A percentile compares a stretch with the other conserved stretches of the same genome.
Conservation (phyloP, 352 stramenopile genomes). For the Phytophthora lateralis region DNA sequence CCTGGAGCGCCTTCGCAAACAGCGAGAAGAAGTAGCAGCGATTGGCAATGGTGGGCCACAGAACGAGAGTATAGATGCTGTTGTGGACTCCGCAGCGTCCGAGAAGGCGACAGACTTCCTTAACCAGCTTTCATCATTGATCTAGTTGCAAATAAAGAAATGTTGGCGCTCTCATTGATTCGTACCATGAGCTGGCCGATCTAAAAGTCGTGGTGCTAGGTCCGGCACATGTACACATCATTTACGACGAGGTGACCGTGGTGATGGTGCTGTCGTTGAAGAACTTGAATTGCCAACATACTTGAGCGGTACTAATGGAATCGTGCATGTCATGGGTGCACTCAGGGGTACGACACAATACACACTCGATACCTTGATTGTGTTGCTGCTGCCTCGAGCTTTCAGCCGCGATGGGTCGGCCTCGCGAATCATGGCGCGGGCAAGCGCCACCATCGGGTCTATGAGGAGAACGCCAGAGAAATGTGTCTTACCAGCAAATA, state of each 20-base stretch:
- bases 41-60: background rate
- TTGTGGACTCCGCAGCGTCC: slow-evolving; percentile 38
- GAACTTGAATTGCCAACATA: background rate
- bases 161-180: slow-evolving; percentile 2
- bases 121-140: slow-evolving; percentile 51
- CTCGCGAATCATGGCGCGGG: slow-evolving; percentile 71
- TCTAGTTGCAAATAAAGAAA: slow-evolving; percentile 34
- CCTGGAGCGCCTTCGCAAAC: slow-evolving; percentile 61
- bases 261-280: slow-evolving; percentile 4
- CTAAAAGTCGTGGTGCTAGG: slow-evolving; percentile 6
- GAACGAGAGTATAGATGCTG: slow-evolving; percentile 9
- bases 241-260: slow-evolving; percentile 1
- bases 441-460: slow-evolving; percentile 75
- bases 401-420: slow-evolving; percentile 61
- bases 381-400: slow-evolving; percentile 9
- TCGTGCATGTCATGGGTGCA: background rate
- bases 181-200: background rate
- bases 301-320: background rate
- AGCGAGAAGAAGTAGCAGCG: slow-evolving; percentile 25
- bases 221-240: slow-evolving; percentile 20
- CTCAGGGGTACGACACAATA: slow-evolving; percentile 15
- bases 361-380: slow-evolving; percentile 7
- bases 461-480: slow-evolving; percentile 60
- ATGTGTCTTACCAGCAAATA: slow-evolving; percentile 55
- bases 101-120: slow-evolving; percentile 68